These are phyloP conservation scores for Blepharisma undulans DNA, from an alignment of 169 alveolate species.

Conservation along the genomic window DNA sequence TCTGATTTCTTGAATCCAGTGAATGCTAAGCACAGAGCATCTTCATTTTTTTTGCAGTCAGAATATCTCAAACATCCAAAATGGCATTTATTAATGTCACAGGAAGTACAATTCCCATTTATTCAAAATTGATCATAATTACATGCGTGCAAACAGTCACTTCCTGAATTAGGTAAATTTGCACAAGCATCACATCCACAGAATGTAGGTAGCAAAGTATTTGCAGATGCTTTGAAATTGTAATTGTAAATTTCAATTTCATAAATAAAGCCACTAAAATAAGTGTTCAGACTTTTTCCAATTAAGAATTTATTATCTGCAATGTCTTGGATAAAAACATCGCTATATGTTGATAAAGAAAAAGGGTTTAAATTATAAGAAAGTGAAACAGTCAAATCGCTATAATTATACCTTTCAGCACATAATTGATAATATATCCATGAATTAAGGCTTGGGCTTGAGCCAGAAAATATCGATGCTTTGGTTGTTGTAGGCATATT, in stretches of 20 bases:
- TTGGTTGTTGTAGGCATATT: too few relatives aligned
- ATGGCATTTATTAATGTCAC: neutral
- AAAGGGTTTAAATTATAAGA: too few relatives aligned
- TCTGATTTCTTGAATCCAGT: neutral
- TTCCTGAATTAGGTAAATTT: too few relatives aligned
- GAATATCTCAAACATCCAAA: neutral
- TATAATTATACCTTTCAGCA: too few relatives aligned
- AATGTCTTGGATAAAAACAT: neutral
- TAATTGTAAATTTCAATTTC: neutral
- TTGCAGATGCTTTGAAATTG: neutral
- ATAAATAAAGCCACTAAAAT: neutral
- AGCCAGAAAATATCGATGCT: too few relatives aligned
- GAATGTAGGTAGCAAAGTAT: neutral
- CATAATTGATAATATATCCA: too few relatives aligned
- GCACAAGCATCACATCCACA: constrained; percentile 14
- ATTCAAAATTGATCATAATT: neutral
- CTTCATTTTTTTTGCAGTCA: neutral
- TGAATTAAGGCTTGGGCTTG: too few relatives aligned
- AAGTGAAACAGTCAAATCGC: too few relatives aligned
- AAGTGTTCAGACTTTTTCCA: neutral
- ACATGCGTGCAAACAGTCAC: neutral
- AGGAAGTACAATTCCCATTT: neutral
- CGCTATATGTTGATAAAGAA: neutral
- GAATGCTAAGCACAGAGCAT: neutral
- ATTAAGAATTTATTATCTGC: neutral